Conservation (phyloP, 2,329 filamentous ascomycete species). For the Xylariaceae sp. region DNA sequence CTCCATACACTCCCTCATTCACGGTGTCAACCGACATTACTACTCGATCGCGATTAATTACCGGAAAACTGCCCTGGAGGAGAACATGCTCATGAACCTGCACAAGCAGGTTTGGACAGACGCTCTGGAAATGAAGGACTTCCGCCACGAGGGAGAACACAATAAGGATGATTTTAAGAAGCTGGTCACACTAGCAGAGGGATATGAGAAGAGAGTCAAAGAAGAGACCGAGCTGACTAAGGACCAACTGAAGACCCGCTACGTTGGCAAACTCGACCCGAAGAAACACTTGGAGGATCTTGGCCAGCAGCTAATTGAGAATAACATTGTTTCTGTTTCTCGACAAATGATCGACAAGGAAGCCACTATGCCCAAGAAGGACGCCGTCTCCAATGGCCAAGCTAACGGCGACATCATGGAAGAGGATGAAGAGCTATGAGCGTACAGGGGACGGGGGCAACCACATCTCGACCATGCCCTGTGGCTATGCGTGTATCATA, state of each 20-base stretch:
- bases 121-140: constrained; percentile 94
- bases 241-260: constrained; percentile 96
- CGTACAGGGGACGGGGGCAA: constrained; percentile 22
- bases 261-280: constrained; percentile 96
- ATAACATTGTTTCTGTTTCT: constrained; percentile 98
- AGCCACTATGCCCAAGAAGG: constrained; percentile 78
- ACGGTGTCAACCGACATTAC: constrained; percentile 96
- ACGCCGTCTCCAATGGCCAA: constrained; percentile 45
- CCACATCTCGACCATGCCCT: constrained; percentile 19
- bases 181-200: constrained; percentile 83
- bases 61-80: constrained; percentile 91
- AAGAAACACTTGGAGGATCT: constrained; percentile 99
- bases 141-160: constrained; percentile 72
- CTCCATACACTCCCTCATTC: constrained; percentile 97
- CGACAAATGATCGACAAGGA: constrained; percentile 99
- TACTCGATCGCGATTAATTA: constrained; percentile 99
- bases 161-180: constrained; percentile 86
- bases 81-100: constrained; percentile 99
- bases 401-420: constrained; percentile 62
- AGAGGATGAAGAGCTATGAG: constrained; percentile 51
- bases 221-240: constrained; percentile 96
- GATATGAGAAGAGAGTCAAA: constrained; percentile 97
- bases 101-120: constrained; percentile 99
- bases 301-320: constrained; percentile 93
- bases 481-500: constrained; percentile 33